Evolutionary conservation across 1,284 basidiomycete genomes (phyloP).

Genomic region (Athelia psychrophila): DNA sequence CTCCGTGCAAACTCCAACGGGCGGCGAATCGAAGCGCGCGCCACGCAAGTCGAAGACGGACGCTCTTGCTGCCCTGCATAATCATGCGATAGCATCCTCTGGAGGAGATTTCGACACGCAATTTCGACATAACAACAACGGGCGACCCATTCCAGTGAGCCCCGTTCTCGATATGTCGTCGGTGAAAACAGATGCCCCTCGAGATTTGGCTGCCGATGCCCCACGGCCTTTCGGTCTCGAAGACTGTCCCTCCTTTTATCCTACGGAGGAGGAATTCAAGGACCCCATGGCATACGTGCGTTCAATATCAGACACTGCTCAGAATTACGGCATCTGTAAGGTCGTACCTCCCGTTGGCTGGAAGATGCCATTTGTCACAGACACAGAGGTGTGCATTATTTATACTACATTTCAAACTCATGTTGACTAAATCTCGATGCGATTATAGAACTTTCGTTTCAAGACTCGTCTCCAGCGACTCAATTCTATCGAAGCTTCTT

Average conservation of each 20-base stretch:
- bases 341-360: slow-evolving; percentile 92
- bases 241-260: slow-evolving; percentile 90
- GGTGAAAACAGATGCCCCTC: slow-evolving; percentile 63
- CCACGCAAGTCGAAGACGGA: slow-evolving; percentile 87
- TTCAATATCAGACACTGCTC: slow-evolving; percentile 76
- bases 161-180: slow-evolving; percentile 62
- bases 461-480: slow-evolving; percentile 93
- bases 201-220: slow-evolving; percentile 35
- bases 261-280: slow-evolving; percentile 86
- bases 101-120: slow-evolving; percentile 37
- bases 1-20: slow-evolving; percentile 22
- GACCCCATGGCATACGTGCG: slow-evolving; percentile 97
- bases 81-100: slow-evolving; percentile 55
- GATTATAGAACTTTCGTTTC: slow-evolving; percentile 81
- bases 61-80: slow-evolving; percentile 72
- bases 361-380: slow-evolving; percentile 96
- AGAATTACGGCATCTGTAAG: slow-evolving; percentile 91
- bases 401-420: slow-evolving; percentile 18
- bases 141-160: slow-evolving; percentile 55
- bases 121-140: slow-evolving; percentile 11
- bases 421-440: slow-evolving; percentile 20
- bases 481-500: slow-evolving; percentile 97
- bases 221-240: slow-evolving; percentile 77
- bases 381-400: slow-evolving; percentile 82
- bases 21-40: slow-evolving; percentile 60